Base-by-base conservation (phyloP, 176 grass and related monocot genomes). In the Oryza officinalis region DNA sequence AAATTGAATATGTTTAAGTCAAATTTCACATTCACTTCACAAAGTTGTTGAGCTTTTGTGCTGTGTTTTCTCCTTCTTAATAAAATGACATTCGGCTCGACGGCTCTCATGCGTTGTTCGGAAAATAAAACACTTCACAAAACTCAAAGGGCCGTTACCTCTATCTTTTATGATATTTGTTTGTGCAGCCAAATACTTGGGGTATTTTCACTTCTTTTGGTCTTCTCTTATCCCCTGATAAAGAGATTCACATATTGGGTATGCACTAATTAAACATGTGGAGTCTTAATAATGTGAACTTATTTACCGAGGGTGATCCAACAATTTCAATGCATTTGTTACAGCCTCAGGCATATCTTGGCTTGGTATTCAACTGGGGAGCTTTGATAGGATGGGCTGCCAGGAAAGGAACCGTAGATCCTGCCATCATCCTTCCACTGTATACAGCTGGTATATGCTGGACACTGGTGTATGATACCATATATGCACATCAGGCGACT, bases 331-430 rank as follows among this genome's bases (percentile, higher is more conserved):
- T 86, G 20, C 72, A 72, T 47, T 75, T 13, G 41, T 43, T 52
- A 90, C 83, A 98, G 96, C 92, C 92, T 90, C 96, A 98, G 85
- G 91, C 92, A 69, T 95, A 79, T 81, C 89, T 98, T 64, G 95
- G 95, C 83, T 84, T 95, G 65, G 91, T 91, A 20, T 94, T 95
- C 87, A 98, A 98, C 81, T 98, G 96, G 96, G 96, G 95, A 76
- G 95, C 90, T 82, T 89, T 98, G 72, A 83, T 95, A 86, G 95
- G 95, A 71, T 94, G 92, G 88, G 89, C 85, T 89, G 92, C 92
- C 87, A 89, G 95, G 63, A 93, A 73, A 81, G 89, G 72, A 84
- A 87, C 89, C 82, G 71, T 98, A 43, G 82, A 93, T 66, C 87
- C 87, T 79, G 73, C 87, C 50, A 69, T 94, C 43, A 49, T 94